Evolutionary conservation across 225 moss, liverwort and hornwort genomes (phyloP), one percentile per base, ranked within the genome.

Genomic region (Physcomitrium patens): DNA sequence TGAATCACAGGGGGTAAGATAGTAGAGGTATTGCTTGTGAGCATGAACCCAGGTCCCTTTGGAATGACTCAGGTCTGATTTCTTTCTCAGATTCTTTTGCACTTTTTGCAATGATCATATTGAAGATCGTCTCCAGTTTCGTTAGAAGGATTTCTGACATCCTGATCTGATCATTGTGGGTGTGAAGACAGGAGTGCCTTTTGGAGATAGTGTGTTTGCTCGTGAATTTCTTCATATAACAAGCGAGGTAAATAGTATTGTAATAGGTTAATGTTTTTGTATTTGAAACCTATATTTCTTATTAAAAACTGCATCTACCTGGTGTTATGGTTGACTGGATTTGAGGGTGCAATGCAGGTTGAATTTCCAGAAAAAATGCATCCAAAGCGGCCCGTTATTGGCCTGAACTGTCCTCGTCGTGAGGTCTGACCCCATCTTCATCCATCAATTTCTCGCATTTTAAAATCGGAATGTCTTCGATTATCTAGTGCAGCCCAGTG

Each of bases 31-130:
- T 82, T 90, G 78, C 78, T 90, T 63, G 87, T 90, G 74, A 86
- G 89, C 49, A 90, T 90, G 89, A 90, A 90, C 61, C 89, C 89
- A 47, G 89, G 89, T 23, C 87, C 89, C 47, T 90, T 87, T 76
- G 89, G 89, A 66, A 90, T 90, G 89, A 82, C 80, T 65, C 89
- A 90, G 87, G 89, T 90, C 26, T 79, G 81, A 2, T 57, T 46
- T 54, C 44, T 57, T 68, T 59, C 67, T 82, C 60, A 41, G 28
- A 14, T 53, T 28, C 42, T 42, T n/a, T 20, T 43, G 15, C 59
- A 60, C 45, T 5, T 60, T 62, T 42, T 74, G 14, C 61, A 24
- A 44, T 31, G 3, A 55, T 72, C 47, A 18, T 26, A 10, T 48
- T 37, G 13, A 22, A 44, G 53, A 59, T 37, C 63, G 55, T 18